These are phyloP conservation scores for Mikania micrantha DNA, from an alignment of 129 eudicot genomes.

Conservation along the genomic window DNA sequence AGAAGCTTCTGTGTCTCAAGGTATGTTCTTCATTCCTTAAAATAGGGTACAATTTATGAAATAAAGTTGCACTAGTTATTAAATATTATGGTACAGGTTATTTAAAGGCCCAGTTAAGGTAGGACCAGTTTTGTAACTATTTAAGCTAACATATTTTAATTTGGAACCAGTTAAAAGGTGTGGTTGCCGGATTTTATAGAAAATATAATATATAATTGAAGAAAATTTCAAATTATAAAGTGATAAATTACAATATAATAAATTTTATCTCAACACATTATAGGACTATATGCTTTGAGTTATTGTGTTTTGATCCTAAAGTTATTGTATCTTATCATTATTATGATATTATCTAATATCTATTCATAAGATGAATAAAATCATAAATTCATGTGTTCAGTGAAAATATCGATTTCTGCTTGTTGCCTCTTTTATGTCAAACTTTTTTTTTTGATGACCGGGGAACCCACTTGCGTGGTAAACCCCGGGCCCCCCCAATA, in stretches of 20 bases:
- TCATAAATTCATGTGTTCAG: not conserved
- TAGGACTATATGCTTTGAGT: not conserved
- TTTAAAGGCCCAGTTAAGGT: not conserved
- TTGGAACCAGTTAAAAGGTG: not conserved
- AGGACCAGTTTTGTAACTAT: not conserved
- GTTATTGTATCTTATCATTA: not conserved
- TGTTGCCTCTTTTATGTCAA: not conserved
- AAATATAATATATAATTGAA: not conserved
- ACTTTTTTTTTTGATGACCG: too few relatives aligned
- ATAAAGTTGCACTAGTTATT: not conserved
- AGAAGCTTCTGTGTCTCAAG: conserved; percentile 34
- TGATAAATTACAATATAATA: not conserved
- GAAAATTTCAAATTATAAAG: not conserved
- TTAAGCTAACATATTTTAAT: not conserved
- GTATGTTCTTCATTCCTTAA: conserved; percentile 24
- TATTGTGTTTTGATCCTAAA: not conserved
- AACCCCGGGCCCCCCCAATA: too few relatives aligned
- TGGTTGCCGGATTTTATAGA: not conserved
- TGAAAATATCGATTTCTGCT: not conserved
- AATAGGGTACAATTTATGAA: not conserved
- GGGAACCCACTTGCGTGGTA: too few relatives aligned
- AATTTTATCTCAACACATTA: not conserved
- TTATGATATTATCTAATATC: not conserved
- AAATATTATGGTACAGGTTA: too few relatives aligned
- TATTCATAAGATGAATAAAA: not conserved